These are phyloP conservation scores for Talinum fruticosum DNA, from an alignment of 148 eudicot species.

Conservation along the genomic window DNA sequence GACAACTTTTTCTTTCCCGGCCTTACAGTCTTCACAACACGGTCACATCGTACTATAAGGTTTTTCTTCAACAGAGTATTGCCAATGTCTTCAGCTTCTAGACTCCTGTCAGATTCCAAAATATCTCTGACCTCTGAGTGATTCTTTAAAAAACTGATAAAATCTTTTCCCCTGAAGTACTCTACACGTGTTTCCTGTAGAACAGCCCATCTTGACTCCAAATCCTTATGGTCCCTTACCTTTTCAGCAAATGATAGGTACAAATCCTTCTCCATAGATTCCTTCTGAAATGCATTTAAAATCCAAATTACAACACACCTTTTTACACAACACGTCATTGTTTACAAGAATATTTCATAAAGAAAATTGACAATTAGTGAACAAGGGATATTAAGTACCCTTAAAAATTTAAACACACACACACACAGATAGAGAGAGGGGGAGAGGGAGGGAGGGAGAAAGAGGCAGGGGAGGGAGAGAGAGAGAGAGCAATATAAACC, in stretches of 20 bases:
- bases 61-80: conserved; percentile 67
- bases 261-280: conserved; percentile 71
- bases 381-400: too few species aligned
- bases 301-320: conserved; percentile 17
- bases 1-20: conserved; percentile 96
- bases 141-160: conserved; percentile 72
- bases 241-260: conserved; percentile 89
- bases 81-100: conserved; percentile 84
- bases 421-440: too few species aligned
- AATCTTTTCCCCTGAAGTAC: conserved; percentile 96
- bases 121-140: conserved; percentile 83
- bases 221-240: conserved; percentile 86
- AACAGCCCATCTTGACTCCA: conserved; percentile 98
- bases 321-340: not conserved
- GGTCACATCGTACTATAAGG: conserved; percentile 92
- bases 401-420: too few species aligned
- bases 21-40: conserved; percentile 90
- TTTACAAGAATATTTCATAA: not conserved
- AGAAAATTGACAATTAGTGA: not conserved
- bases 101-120: conserved; percentile 59
- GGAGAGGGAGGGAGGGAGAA: too few species aligned
- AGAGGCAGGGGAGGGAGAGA: too few species aligned
- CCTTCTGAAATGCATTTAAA: conserved; percentile 52
- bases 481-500: too few species aligned
- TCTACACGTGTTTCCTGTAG: conserved; percentile 96